phyloP scores from a whole-genome alignment of 306 rosid genomes.

The Cajanus cajan region DNA sequence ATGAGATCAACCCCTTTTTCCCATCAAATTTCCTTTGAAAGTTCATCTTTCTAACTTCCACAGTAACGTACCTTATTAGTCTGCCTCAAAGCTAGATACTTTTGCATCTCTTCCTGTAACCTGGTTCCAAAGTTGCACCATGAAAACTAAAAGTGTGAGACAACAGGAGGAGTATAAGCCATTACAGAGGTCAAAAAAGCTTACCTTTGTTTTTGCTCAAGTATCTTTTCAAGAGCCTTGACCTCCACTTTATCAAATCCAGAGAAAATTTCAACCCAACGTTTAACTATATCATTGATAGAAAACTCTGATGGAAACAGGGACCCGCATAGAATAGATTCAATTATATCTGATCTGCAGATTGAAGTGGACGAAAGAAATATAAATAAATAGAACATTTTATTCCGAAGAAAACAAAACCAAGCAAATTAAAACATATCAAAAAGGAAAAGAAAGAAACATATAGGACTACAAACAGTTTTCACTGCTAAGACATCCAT shows the following conservation, averaged over 20 bases:
- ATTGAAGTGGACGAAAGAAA: conserved; percentile 33
- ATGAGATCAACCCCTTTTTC: conserved; percentile 37
- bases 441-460: conserved; percentile 5
- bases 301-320: conserved; percentile 75
- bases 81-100: conserved; percentile 84
- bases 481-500: conserved; percentile 2
- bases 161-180: conserved; percentile 25
- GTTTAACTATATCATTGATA: conserved; percentile 70
- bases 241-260: conserved; percentile 79
- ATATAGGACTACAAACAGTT: not conserved
- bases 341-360: conserved; percentile 88
- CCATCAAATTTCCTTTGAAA: conserved; percentile 32
- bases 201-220: conserved; percentile 96
- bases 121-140: conserved; percentile 62
- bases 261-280: conserved; percentile 74
- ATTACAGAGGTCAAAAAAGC: conserved; percentile 33
- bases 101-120: conserved; percentile 96
- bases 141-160: conserved; percentile 41
- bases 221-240: conserved; percentile 90
- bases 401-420: conserved; percentile 3
- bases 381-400: conserved; percentile 12
- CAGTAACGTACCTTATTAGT: conserved; percentile 66
- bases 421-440: conserved; percentile 4
- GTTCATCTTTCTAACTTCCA: conserved; percentile 24
- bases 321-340: conserved; percentile 72